A percentile compares a stretch with the other conserved stretches of the same genome.
phyloP scores from a whole-genome alignment of 352 stramenopile genomes.

The Elongisporangium undulatum region DNA sequence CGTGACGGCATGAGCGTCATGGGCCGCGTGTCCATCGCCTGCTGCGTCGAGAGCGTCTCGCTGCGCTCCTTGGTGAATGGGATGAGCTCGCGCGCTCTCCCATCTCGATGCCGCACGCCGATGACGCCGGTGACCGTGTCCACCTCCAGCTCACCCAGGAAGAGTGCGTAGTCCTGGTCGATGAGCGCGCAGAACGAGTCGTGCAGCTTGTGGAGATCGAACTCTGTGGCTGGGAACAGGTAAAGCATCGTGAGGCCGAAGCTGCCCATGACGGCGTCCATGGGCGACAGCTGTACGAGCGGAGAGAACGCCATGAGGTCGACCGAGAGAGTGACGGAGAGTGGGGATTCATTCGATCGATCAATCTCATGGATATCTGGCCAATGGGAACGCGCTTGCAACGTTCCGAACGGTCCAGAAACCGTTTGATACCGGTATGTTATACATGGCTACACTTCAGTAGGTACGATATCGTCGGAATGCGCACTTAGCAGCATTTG shows the following conservation, averaged over 20 bases:
- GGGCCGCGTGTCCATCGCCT: slow-evolving; percentile 24
- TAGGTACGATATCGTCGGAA: no score
- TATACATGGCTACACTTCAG: background rate
- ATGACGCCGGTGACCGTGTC: slow-evolving; percentile 21
- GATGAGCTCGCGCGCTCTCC: slow-evolving; percentile 17
- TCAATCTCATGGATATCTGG: background rate
- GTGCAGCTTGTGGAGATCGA: slow-evolving; percentile 37
- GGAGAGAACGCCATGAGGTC: background rate
- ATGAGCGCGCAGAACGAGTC: slow-evolving; percentile 24
- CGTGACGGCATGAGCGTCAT: slow-evolving; percentile 27
- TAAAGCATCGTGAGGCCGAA: slow-evolving; percentile 50
- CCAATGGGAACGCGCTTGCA: background rate
- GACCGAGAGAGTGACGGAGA: background rate
- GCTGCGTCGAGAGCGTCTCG: slow-evolving; percentile 19
- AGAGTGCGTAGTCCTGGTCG: slow-evolving; percentile 37
- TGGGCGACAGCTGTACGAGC: slow-evolving; percentile 28
- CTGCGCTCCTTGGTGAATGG: slow-evolving; percentile 26
- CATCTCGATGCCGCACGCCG: slow-evolving; percentile 22
- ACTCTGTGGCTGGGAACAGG: slow-evolving; percentile 29
- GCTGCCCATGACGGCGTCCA: slow-evolving; percentile 43
- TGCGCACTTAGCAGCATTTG: no score
- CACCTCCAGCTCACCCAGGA: slow-evolving; percentile 31
- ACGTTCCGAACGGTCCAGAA: background rate
- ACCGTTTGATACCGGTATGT: background rate
- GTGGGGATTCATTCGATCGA: background rate